A percentile compares a stretch with the other conserved stretches of the same genome.
phyloP scores from a whole-genome alignment of 2,329 filamentous ascomycete genomes.

The Aureobasidium sp. region DNA sequence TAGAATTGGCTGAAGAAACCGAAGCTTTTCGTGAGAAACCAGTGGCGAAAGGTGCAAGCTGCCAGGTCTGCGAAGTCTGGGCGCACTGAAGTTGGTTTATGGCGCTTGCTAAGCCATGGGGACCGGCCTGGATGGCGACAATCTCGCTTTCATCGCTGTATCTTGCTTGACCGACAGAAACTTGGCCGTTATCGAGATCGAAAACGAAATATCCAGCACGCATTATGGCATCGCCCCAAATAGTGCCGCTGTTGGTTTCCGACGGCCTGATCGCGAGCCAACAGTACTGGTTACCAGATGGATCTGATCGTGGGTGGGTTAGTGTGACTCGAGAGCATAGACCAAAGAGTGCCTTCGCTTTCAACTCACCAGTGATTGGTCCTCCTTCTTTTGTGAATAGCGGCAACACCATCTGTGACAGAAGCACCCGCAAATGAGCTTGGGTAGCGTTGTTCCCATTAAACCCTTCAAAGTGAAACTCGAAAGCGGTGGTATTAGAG shows the following conservation, averaged over 20 bases:
- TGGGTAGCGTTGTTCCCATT: not conserved
- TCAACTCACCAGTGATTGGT: too few relatives aligned
- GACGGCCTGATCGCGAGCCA: not conserved
- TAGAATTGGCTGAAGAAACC: not conserved
- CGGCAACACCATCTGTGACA: not conserved
- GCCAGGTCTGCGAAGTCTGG: not conserved
- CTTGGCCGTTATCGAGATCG: conserved; percentile 28
- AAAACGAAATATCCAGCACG: conserved; percentile 28
- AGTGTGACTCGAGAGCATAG: too few relatives aligned
- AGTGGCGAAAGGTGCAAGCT: not conserved
- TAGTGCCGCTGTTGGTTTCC: not conserved
- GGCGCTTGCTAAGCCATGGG: not conserved
- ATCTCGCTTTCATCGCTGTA: not conserved
- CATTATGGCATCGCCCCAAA: conserved; percentile 23
- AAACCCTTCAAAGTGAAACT: not conserved
- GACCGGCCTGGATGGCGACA: not conserved
- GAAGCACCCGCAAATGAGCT: not conserved
- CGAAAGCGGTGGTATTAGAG: conserved; percentile 2
- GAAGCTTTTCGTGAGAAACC: not conserved
- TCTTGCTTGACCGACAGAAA: conserved; percentile 24
- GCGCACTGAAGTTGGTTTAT: not conserved
- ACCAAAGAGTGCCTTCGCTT: too few relatives aligned
- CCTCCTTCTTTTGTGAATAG: too few relatives aligned
- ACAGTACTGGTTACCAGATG: conserved; percentile 14
- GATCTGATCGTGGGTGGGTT: not conserved